Evolutionary conservation across 2,329 filamentous ascomycete genomes (phyloP).

Genomic region (Fusarium tanahbumbuense): DNA sequence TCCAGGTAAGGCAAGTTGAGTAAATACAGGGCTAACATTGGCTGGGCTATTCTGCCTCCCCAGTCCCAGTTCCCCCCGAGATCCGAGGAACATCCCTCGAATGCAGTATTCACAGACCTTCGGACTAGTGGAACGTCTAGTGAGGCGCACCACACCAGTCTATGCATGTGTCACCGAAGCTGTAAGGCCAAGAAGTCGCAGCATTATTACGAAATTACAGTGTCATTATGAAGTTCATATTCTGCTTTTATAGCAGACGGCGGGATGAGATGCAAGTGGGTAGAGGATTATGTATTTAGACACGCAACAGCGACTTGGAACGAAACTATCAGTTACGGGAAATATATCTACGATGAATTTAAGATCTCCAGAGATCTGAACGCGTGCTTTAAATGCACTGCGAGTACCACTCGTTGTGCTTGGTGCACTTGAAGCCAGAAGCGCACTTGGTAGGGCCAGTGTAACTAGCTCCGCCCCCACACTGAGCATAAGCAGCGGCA

Average conservation of each 20-base stretch:
- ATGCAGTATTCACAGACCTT: neutral
- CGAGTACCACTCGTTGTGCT: constrained; percentile 44
- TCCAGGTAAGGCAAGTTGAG: neutral
- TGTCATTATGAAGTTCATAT: neutral
- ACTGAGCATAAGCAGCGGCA: constrained; percentile 29
- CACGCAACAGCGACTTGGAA: neutral
- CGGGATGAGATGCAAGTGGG: neutral
- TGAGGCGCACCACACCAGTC: neutral
- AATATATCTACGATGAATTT: neutral
- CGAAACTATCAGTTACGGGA: neutral
- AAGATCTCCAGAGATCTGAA: neutral
- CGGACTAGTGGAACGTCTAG: neutral
- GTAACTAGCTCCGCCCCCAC: constrained; percentile 41
- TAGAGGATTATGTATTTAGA: neutral
- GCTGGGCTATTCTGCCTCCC: too few species aligned
- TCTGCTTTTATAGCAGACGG: neutral
- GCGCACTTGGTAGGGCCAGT: constrained; percentile 42
- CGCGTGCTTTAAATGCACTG: constrained; percentile 38
- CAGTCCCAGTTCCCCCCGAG: neutral
- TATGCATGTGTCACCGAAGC: neutral
- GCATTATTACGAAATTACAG: neutral
- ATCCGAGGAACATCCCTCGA: neutral
- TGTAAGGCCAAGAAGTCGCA: neutral
- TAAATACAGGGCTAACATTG: neutral
- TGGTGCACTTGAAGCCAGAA: constrained; percentile 36